These are phyloP conservation scores for Sugiyamaella floridensis DNA, from an alignment of 805 yeast species.

Conservation along the genomic window DNA sequence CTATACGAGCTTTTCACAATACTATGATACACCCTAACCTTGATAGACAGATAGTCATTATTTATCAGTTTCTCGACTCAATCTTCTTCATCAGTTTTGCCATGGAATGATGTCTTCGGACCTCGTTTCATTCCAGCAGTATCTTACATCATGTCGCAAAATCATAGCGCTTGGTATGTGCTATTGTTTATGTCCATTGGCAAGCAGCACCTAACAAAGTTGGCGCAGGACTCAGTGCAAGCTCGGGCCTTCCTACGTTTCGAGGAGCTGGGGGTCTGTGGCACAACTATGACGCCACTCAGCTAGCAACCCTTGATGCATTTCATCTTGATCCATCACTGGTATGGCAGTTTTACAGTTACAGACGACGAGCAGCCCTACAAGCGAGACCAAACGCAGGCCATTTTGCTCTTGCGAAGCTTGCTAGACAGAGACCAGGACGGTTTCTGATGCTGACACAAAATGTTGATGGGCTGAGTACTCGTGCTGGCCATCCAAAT, in stretches of 20 bases:
- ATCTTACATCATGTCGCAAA: constrained; percentile 27
- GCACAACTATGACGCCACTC: constrained; percentile 71
- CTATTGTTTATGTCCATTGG: no score
- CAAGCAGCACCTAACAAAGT: constrained; percentile 34
- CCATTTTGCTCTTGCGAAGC: constrained; percentile 59
- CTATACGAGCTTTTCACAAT: no score
- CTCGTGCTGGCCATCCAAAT: constrained; percentile 55
- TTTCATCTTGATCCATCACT: constrained; percentile 74
- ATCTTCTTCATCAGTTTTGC: no score
- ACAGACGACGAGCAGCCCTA: constrained; percentile 58
- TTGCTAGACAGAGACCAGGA: constrained; percentile 40
- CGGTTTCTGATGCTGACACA: constrained; percentile 65
- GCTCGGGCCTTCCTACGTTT: constrained; percentile 71
- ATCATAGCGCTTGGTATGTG: constrained; percentile 30
- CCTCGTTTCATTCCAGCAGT: constrained; percentile 30
- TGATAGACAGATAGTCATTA: background rate
- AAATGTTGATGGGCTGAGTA: constrained; percentile 72
- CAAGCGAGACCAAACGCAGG: constrained; percentile 67
- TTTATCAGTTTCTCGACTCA: no score
- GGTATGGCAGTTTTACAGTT: constrained; percentile 85
- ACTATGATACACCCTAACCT: background rate
- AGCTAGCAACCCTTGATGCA: constrained; percentile 88
- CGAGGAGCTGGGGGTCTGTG: constrained; percentile 70
- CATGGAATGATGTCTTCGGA: constrained; percentile 18
- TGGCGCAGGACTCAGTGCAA: constrained; percentile 78